phyloP scores from a whole-genome alignment of 1,139 yeast species.

The Nakaseomyces glabratus region DNA sequence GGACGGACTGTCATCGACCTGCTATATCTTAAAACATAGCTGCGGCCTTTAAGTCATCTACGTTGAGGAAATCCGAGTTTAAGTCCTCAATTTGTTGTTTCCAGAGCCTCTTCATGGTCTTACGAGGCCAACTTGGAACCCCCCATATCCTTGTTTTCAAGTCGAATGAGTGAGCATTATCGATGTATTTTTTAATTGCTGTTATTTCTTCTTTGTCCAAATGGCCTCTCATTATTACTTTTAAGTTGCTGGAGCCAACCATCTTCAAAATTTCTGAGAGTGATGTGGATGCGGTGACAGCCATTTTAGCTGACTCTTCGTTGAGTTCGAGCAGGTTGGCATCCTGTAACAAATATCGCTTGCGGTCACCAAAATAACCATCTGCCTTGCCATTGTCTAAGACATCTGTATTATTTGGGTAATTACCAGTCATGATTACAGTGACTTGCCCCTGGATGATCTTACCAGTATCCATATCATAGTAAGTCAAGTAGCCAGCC shows the following conservation, averaged over 20 bases:
- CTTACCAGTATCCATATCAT: constrained; percentile 22
- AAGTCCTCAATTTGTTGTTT: constrained; percentile 8
- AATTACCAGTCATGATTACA: constrained; percentile 38
- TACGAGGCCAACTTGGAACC: constrained; percentile 40
- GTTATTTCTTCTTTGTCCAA: constrained; percentile 21
- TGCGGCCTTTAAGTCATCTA: constrained; percentile 34
- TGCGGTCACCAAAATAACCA: constrained; percentile 18
- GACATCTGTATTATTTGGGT: constrained; percentile 24
- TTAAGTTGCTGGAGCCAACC: constrained; percentile 6
- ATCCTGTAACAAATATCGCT: constrained; percentile 33
- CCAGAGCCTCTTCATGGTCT: constrained; percentile 8
- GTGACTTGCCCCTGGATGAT: constrained; percentile 37
- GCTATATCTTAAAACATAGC: not conserved
- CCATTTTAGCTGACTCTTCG: constrained; percentile 10
- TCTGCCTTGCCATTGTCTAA: constrained; percentile 14
- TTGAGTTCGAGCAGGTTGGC: constrained; percentile 27
- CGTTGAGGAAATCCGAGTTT: constrained; percentile 38
- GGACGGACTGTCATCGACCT: not conserved
- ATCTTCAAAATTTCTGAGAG: constrained; percentile 8
- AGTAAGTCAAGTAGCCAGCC: constrained; percentile 34
- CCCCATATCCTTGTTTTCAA: constrained; percentile 44
- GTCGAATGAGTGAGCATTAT: constrained; percentile 33
- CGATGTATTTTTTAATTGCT: constrained; percentile 25
- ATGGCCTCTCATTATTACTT: constrained; percentile 3
- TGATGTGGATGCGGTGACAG: constrained; percentile 23